Evolutionary conservation across 306 rosid genomes (phyloP).

Genomic region (Luffa acutangula): DNA sequence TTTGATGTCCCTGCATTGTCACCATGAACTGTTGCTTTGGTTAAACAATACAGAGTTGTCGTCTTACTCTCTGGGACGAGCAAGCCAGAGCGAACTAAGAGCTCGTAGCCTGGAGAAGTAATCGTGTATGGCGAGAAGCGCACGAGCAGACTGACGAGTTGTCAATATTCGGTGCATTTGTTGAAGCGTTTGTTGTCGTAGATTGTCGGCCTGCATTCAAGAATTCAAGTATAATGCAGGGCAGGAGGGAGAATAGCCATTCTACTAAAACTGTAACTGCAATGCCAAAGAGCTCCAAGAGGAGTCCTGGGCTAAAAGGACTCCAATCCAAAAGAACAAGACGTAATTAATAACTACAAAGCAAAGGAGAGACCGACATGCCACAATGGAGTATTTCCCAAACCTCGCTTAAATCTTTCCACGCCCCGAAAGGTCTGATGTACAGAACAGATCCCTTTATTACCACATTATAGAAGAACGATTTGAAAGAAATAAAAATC

Average conservation of each 20-base stretch:
- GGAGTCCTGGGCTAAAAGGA: too few relatives aligned
- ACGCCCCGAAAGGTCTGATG: too few relatives aligned
- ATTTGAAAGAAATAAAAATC: not conserved
- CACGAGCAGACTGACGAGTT: slow-evolving; percentile 94
- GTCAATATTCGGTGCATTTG: slow-evolving; percentile 95
- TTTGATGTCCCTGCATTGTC: slow-evolving; percentile 5
- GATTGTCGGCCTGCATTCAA: slow-evolving; percentile 68
- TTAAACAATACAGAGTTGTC: not conserved
- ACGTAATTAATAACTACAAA: not conserved
- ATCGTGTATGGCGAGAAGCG: slow-evolving; percentile 82
- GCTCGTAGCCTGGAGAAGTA: slow-evolving; percentile 84
- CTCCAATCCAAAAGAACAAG: not conserved
- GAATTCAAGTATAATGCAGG: not conserved
- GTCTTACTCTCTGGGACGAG: slow-evolving; percentile 62
- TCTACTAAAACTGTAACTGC: not conserved
- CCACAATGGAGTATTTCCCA: not conserved
- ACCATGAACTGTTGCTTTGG: not conserved
- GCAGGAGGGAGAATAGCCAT: not conserved
- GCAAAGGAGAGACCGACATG: not conserved
- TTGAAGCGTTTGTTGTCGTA: slow-evolving; percentile 91
- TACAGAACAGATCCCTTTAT: not conserved
- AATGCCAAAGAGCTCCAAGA: too few relatives aligned
- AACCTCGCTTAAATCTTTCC: too few relatives aligned
- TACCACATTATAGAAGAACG: not conserved
- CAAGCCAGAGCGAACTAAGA: slow-evolving; percentile 95